Percentiles rank a stretch among this genome's conserved stretches.
Evolutionary conservation across 257 asterid genomes (phyloP).

Genomic region (Fraxinus pennsylvanica): DNA sequence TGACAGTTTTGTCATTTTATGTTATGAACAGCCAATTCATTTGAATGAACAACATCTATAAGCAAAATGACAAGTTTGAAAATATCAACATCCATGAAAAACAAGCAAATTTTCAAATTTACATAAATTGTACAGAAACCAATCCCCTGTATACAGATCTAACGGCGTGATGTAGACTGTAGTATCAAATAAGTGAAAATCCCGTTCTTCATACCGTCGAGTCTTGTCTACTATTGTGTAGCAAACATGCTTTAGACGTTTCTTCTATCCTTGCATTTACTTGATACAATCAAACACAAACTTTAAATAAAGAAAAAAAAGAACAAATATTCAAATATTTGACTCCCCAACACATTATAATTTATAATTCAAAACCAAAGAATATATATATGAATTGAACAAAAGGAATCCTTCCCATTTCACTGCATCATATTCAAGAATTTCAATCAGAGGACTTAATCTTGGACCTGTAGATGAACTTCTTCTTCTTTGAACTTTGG

Average conservation of each 20-base stretch:
- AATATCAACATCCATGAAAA: slow-evolving; percentile 16
- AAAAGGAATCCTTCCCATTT: slow-evolving; percentile 18
- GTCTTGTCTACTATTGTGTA: not conserved
- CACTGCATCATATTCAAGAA: not conserved
- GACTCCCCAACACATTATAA: slow-evolving; percentile 24
- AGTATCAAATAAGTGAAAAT: not conserved
- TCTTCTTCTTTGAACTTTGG: slow-evolving; percentile 55
- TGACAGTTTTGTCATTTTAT: not conserved
- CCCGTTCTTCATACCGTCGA: not conserved
- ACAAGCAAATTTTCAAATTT: not conserved
- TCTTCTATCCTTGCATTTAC: slow-evolving; percentile 3
- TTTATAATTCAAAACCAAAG: slow-evolving; percentile 23
- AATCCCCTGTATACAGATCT: slow-evolving; percentile 15
- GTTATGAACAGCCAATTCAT: not conserved
- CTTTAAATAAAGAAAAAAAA: slow-evolving; percentile 22
- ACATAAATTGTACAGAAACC: slow-evolving; percentile 20
- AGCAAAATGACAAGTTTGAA: slow-evolving; percentile 6
- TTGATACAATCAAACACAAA: slow-evolving; percentile 31
- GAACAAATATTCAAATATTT: slow-evolving; percentile 16
- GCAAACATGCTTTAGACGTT: not conserved
- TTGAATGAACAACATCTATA: not conserved
- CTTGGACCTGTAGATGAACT: slow-evolving; percentile 57
- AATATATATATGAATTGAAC: slow-evolving; percentile 27
- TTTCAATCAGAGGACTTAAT: slow-evolving; percentile 42
- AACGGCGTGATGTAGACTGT: not conserved